Conservation (phyloP, 2,329 filamentous ascomycete species). For the Aureobasidium sp. region DNA sequence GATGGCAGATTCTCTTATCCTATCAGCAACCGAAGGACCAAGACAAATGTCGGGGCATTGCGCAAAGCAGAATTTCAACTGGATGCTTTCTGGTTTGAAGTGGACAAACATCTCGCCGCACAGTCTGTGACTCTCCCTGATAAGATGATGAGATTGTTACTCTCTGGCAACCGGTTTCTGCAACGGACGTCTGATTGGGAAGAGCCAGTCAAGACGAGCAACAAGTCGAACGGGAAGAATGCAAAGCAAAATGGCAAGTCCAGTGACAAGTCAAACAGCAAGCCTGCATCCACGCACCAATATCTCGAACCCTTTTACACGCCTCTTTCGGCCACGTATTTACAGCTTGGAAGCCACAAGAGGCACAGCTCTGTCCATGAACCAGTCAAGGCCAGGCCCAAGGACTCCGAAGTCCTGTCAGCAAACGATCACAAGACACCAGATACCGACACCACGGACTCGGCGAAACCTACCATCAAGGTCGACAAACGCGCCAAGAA, state of each 20-base stretch:
- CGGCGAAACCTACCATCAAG: slow-evolving; percentile 21
- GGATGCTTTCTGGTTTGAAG: slow-evolving; percentile 41
- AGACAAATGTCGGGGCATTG: slow-evolving; percentile 40
- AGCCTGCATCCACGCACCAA: not conserved
- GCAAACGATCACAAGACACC: not conserved
- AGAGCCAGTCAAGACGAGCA: not conserved
- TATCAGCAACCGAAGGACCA: slow-evolving; percentile 41
- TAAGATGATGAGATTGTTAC: slow-evolving; percentile 4
- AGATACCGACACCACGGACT: not conserved
- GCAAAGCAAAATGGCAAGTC: too few relatives aligned
- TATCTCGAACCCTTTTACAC: not conserved
- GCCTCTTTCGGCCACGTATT: not conserved
- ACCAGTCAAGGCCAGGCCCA: slow-evolving; percentile 14
- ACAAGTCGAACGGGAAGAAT: not conserved
- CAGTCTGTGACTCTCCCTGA: not conserved
- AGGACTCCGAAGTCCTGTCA: not conserved
- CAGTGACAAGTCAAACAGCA: not conserved
- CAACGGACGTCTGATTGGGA: slow-evolving; percentile 4
- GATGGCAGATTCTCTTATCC: slow-evolving; percentile 43
- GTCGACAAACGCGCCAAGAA: slow-evolving; percentile 35
- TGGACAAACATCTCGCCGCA: slow-evolving; percentile 15
- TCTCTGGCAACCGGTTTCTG: not conserved
- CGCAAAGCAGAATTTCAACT: slow-evolving; percentile 43
- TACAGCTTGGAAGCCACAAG: slow-evolving; percentile 7
- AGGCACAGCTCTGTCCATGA: not conserved